Evolutionary conservation across 2,329 filamentous ascomycete genomes (phyloP), one percentile per base, ranked within the genome.

Genomic region (Cladophialophora bantiana): DNA sequence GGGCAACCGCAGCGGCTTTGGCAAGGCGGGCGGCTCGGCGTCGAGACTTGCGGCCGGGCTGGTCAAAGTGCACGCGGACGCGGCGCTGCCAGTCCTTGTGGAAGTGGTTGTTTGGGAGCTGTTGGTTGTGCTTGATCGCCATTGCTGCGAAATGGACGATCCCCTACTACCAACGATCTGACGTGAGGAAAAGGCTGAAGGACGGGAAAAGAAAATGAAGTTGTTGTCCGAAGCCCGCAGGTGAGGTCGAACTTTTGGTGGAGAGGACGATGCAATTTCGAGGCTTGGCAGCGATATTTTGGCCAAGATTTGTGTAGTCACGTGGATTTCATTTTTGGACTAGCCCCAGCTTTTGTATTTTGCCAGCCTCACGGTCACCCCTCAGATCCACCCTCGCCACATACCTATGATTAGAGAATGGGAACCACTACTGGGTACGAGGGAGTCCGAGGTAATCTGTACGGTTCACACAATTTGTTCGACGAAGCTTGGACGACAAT

Each of bases 11-110:
- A 78, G 93, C 94, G 80, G 94, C 94, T 91, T 98, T 99, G 78
- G 90, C 89, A 81, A 93, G 89, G 84, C 95, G 94, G 76, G 93
- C 92, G 83, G 92, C 88, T 79, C 95, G 90, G 84, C 95, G 91
- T 83, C 90, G 89, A 83, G 90, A 89, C 90, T 99, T 99, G 85
- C 93, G 93, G 83, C 94, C 95, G 82, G 95, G 90, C 94, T 99
- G 95, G 88, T 99, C 93, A 87, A 99, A 99, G 89, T 99, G 95
- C 85, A 92, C 92, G 86, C 93, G 92, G 82, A 99, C 95, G 86
- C 94, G 92, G 86, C 93, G 92, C 86, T 98, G 94, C 95, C 95
- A 99, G 89, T 99, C 94, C 93, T 97, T 97, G 86, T 93, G 94
- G 92, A 97, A 97, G 83, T 97, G 71, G 64, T 70, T 70, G 70